Base-by-base conservation (phyloP, 345 rosid species). In the Turritis glabra region DNA sequence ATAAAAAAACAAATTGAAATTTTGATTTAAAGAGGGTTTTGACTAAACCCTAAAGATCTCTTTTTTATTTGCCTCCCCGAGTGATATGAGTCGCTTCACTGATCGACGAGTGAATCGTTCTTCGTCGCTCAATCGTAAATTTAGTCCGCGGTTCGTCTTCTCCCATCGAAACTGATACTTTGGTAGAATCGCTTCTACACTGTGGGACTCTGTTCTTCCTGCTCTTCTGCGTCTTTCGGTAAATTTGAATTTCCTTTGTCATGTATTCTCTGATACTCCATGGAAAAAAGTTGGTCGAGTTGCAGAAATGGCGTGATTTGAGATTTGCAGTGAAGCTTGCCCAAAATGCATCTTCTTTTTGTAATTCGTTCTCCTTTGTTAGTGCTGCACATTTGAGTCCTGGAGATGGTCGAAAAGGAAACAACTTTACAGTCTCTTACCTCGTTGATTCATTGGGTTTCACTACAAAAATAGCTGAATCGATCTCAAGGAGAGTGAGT, bases 211-310 rank as follows among this genome's bases (percentile, higher is more conserved):
- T 35, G 40, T 35, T 35, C 13, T 35, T 35, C 13, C n/a, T 38
- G n/a, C n/a, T 38, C 43, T 13, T 38, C 43, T 37, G 5, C 5
- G 40, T 37, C 5, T 11, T 11, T 11, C 1, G 40, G 14, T 37
- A 37, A 11, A 10, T 11, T 43, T 43, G 47, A 5, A 41, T 43
- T 15, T 13, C 12, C 40, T 10, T 35, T 2, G 80, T 62, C 51
- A 43, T 63, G 53, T 43, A 9, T 63, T 43, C 53, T 63, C 8
- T 63, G 53, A 43, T 26, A n/a, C 52, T 43, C 38, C 38, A 27
- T 63, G 67, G 67, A 3, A 63, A 47, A 17, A 63, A 15, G 25
- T 43, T 12, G 0, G 1, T 11, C 2, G 23, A 43, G 37, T 25
- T 63, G 15, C 53, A 63, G 25, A 44, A 63, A 44, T 43, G 37